Evolutionary conservation across 2,329 filamentous ascomycete genomes (phyloP).

Genomic region (Albifimbria verrucaria): DNA sequence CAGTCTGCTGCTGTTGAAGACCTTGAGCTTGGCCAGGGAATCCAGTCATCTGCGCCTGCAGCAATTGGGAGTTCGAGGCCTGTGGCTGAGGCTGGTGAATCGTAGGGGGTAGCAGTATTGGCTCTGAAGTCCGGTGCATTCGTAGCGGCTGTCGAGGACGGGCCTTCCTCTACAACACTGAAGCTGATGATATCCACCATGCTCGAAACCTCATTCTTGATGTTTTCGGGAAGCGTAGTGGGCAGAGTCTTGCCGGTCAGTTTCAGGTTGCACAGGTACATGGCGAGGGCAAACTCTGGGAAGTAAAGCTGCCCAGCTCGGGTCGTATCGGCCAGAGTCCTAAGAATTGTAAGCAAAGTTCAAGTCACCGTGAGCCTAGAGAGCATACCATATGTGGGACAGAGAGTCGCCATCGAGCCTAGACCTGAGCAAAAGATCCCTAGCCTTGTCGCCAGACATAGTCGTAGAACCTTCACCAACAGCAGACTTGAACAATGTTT

Average conservation of each 20-base stretch:
- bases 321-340: constrained; percentile 91
- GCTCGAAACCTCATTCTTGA: constrained; percentile 96
- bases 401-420: constrained; percentile 83
- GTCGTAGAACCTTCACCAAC: constrained; percentile 80
- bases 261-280: constrained; percentile 97
- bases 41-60: constrained; percentile 67
- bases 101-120: constrained; percentile 46
- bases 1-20: constrained; percentile 67
- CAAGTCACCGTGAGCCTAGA: not conserved
- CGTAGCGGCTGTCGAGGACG: constrained; percentile 46
- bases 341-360: no score
- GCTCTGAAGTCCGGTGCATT: constrained; percentile 69
- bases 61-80: constrained; percentile 64
- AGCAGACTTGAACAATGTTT: constrained; percentile 95
- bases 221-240: constrained; percentile 69
- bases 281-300: constrained; percentile 93
- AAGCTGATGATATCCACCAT: constrained; percentile 99
- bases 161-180: constrained; percentile 72
- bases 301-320: constrained; percentile 95
- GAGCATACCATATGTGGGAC: constrained; percentile 79
- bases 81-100: constrained; percentile 73
- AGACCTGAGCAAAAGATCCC: constrained; percentile 83
- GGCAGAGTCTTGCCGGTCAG: constrained; percentile 84
- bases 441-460: constrained; percentile 88
- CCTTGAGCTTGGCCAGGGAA: constrained; percentile 56